phyloP scores from a whole-genome alignment of 2,329 filamentous ascomycete species.

The Scytalidium sp. region DNA sequence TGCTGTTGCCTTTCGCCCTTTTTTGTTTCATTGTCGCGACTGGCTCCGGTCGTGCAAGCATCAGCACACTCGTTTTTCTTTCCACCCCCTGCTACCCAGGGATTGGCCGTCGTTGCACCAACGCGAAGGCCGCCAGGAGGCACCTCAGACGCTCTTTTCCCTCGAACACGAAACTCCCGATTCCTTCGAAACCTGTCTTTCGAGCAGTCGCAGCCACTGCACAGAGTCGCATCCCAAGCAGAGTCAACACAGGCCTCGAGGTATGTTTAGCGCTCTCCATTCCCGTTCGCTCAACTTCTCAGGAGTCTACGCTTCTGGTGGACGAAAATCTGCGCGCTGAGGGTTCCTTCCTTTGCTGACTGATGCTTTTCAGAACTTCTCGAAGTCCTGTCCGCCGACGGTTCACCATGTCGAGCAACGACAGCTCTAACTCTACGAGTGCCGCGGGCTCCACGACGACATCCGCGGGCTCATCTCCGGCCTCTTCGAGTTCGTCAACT shows the following conservation, averaged over 20 bases:
- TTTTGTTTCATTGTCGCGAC: background rate
- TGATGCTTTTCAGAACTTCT: conserved; percentile 7
- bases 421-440: conserved; percentile 24
- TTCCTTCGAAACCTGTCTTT: conserved; percentile 1
- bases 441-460: conserved; percentile 9
- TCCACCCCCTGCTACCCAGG: background rate
- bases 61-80: conserved; percentile 4
- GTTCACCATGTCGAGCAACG: conserved; percentile 18
- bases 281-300: too few species aligned
- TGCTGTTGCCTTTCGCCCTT: conserved; percentile 17
- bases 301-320: too few species aligned
- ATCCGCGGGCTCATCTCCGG: conserved; percentile 10
- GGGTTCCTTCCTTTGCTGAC: background rate
- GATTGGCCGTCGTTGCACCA: background rate
- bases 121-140: conserved; percentile 1
- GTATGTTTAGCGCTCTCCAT: background rate
- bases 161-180: conserved; percentile 12
- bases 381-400: conserved; percentile 4
- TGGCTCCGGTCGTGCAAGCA: background rate
- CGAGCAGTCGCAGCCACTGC: background rate
- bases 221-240: background rate
- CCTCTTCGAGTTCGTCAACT: conserved; percentile 17
- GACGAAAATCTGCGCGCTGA: background rate
- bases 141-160: conserved; percentile 1
- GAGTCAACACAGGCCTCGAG: background rate